Evolutionary conservation across 2,329 filamentous ascomycete genomes (phyloP).

Genomic region (Fusarium nelsonii): DNA sequence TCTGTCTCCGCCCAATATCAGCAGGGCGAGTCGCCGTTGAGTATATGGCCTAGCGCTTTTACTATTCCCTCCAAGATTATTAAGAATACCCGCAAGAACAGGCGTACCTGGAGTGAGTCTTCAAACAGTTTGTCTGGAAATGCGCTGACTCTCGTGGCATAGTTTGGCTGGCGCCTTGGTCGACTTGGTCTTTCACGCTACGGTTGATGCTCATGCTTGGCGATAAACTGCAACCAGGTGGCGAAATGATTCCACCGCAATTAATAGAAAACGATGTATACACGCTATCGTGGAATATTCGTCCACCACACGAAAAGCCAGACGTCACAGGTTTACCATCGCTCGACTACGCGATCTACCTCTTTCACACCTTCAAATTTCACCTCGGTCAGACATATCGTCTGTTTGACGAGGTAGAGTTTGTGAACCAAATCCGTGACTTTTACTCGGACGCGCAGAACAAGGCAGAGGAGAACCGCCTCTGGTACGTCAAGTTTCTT

Average conservation of each 20-base stretch:
- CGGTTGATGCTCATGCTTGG: constrained; percentile 51
- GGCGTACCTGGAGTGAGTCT: constrained; percentile 54
- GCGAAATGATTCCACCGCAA: constrained; percentile 33
- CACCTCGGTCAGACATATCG: constrained; percentile 54
- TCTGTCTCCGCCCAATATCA: background rate
- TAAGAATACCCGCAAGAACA: constrained; percentile 49
- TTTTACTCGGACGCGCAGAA: constrained; percentile 42
- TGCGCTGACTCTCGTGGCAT: background rate
- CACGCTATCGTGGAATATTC: constrained; percentile 40
- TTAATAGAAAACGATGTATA: constrained; percentile 51
- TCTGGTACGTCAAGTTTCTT: constrained; percentile 66
- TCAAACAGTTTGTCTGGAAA: rapidly evolving
- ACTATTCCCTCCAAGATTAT: constrained; percentile 48
- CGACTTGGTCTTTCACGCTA: constrained; percentile 53
- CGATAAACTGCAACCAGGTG: constrained; percentile 48
- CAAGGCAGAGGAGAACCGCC: constrained; percentile 36
- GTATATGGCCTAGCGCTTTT: constrained; percentile 51
- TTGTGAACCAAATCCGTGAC: constrained; percentile 46
- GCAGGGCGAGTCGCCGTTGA: constrained; percentile 28
- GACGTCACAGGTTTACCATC: constrained; percentile 53
- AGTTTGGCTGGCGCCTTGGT: constrained; percentile 52
- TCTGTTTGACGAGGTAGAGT: constrained; percentile 52
- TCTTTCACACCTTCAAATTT: constrained; percentile 55
- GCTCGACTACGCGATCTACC: constrained; percentile 51
- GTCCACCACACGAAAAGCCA: constrained; percentile 34